Evolutionary conservation across 495 filamentous ascomycete species (phyloP), one percentile per base, ranked within the genome.

Genomic region (Penicillium malachiteum): DNA sequence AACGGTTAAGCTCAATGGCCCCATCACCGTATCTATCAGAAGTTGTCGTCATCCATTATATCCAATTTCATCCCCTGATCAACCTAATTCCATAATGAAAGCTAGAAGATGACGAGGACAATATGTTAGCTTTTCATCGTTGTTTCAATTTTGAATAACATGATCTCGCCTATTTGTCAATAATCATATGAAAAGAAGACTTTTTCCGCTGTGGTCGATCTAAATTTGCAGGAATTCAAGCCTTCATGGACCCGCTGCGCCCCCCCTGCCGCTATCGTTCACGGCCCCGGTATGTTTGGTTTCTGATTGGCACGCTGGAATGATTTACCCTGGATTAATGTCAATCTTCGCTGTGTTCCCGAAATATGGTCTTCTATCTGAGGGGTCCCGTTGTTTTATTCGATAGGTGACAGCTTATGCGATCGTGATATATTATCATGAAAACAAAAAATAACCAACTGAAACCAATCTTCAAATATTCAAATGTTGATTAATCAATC

Each of bases 161-260:
- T 38, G 9, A 9, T n/a, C 35, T n/a, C 35, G 9, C 35, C 35
- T 9, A 43, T 51, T 30, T 30, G n/a, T 13, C 8, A 18, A 1
- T 14, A 42, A 32, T 32, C 32, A 26, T 26, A 26, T 26, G 21
- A 26, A 26, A n/a, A n/a, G n/a, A n/a, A 17, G 8, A 39, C 35
- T 31, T 49, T 7, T 38, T 49, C n/a, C 16, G 34, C 47, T 26
- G 35, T 58, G 53, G 58, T 17, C 54, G 58, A 62, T 67, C 64
- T 56, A 56, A 65, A 65, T 65, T 63, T 63, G 43, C 62, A 55
- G 52, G 52, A 56, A 60, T 60, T 54, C 59, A 65, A 65, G 59
- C 62, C 57, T 68, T 61, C 39, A 17, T 35, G 34, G 62, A 56
- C 59, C 65, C 65, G 62, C 65, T 46, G 17, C 49, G 26, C 51